Base-by-base conservation (phyloP, 2,329 filamentous ascomycete species). In the Fusarium globosum region DNA sequence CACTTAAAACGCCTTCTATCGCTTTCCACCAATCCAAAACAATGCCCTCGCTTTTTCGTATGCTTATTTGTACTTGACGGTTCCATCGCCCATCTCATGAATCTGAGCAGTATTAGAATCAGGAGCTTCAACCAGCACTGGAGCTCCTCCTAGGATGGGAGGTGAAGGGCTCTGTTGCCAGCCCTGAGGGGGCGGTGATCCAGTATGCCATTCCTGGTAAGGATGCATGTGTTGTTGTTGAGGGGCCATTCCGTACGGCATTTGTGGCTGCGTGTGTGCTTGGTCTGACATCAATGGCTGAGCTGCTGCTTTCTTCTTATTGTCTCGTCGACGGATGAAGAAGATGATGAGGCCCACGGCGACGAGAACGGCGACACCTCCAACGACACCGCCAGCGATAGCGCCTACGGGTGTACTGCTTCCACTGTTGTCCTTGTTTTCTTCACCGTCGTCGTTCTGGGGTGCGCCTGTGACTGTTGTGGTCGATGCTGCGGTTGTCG, bases 351-450 rank as follows among this genome's bases (percentile, higher is more conserved):
- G 55, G 20, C 55, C 52, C 4, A 72, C 42, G 26, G 48, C 28
- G 4, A 66, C 68, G 14, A 74, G 59, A 39, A 68, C 28, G 1
- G 58, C 68, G 11, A 74, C 30, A 8, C 71, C 71, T 49, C 71
- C 71, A 35, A 74, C 56, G 12, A 69, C 71, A n/a, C 71, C 71
- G 5, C 68, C 71, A 35, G 42, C 71, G 5, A 74, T 74, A 11
- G 71, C 71, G 15, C 71, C 71, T 28, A 52, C 42, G 21, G 46
- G 57, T 21, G 26, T 70, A 9, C 55, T 71, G 23, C 23, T 66
- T 12, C 53, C 33, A 6, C 28, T 14, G 14, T 28, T n/a, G 16
- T 46, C 49, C n/a, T 33, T 45, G 13, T 69, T 53, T 4, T 48
- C 48, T 3, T 35, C 38, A 2, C 23, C 42, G 2, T 43, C 41